Conservation (phyloP, 306 rosid genomes). For the Glycine latifolia region DNA sequence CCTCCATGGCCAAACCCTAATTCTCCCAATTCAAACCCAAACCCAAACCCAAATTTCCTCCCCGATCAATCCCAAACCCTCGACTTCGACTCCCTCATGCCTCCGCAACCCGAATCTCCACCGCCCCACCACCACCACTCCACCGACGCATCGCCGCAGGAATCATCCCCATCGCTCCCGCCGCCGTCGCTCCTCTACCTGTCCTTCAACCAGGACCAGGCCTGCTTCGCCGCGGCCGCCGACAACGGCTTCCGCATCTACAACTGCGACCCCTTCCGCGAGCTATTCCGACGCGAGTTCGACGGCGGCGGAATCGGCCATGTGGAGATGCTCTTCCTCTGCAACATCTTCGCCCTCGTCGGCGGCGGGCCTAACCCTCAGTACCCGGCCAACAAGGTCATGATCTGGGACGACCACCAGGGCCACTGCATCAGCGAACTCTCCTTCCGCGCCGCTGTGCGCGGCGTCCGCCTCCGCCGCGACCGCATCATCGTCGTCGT, state of each 20-base stretch:
- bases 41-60: constrained; percentile 48
- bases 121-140: background rate
- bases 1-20: constrained; percentile 51
- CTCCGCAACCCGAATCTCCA: constrained; percentile 36
- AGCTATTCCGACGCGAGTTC: constrained; percentile 78
- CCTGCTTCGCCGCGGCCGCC: constrained; percentile 83
- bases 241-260: constrained; percentile 84
- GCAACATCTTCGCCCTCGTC: constrained; percentile 75
- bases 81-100: constrained; percentile 54
- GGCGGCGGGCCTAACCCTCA: constrained; percentile 92
- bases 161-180: background rate
- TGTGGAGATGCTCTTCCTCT: constrained; percentile 82
- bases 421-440: constrained; percentile 79
- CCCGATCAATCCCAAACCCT: constrained; percentile 51
- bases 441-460: constrained; percentile 71
- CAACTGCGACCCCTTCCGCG: constrained; percentile 86
- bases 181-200: constrained; percentile 63
- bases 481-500: constrained; percentile 79
- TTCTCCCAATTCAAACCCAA: constrained; percentile 45
- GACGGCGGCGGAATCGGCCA: constrained; percentile 75
- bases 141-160: constrained; percentile 26
- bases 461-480: constrained; percentile 72
- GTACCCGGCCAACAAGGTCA: constrained; percentile 76
- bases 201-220: constrained; percentile 81
- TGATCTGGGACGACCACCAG: constrained; percentile 86